A percentile compares a stretch with the other conserved stretches of the same genome.
Evolutionary conservation across 2,329 filamentous ascomycete species (phyloP).

Genomic region (Fusarium drepaniforme): DNA sequence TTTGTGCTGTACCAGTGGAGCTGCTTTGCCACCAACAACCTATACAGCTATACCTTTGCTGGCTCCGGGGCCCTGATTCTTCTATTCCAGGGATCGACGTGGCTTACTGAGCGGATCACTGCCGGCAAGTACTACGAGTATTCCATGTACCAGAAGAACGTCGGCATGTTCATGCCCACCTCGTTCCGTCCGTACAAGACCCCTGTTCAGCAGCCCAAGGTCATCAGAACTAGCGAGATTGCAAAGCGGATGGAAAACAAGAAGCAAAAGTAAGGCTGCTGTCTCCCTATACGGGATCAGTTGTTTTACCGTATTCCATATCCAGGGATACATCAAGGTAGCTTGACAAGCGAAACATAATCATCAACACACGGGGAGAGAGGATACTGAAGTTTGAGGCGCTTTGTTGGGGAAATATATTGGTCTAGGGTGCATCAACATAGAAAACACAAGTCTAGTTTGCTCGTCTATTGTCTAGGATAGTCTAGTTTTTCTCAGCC

Average conservation of each 20-base stretch:
- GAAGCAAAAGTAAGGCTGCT: slow-evolving; percentile 39
- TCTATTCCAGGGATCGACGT: slow-evolving; percentile 91
- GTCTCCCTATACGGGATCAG: not conserved
- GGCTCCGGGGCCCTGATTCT: slow-evolving; percentile 79
- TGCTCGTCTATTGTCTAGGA: slow-evolving; percentile 37
- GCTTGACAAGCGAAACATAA: not conserved
- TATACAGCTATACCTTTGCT: slow-evolving; percentile 82
- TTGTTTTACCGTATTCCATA: not conserved
- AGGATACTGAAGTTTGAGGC: not conserved
- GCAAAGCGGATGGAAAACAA: slow-evolving; percentile 59
- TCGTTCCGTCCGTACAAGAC: slow-evolving; percentile 58
- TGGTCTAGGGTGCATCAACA: not conserved
- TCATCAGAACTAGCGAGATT: slow-evolving; percentile 65
- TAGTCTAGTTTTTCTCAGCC: slow-evolving; percentile 34
- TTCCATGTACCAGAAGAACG: slow-evolving; percentile 81
- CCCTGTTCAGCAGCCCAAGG: slow-evolving; percentile 54
- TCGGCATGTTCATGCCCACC: slow-evolving; percentile 85
- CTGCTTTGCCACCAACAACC: slow-evolving; percentile 77
- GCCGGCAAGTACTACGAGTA: slow-evolving; percentile 91
- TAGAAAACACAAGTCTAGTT: slow-evolving; percentile 4
- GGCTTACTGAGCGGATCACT: slow-evolving; percentile 86
- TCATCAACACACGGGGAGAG: not conserved
- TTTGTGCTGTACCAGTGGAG: slow-evolving; percentile 89
- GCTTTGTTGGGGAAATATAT: not conserved
- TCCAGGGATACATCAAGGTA: not conserved